A percentile compares a stretch with the other conserved stretches of the same genome.
Evolutionary conservation across 441 rosid genomes (phyloP).

Genomic region (Gossypium trilobum): DNA sequence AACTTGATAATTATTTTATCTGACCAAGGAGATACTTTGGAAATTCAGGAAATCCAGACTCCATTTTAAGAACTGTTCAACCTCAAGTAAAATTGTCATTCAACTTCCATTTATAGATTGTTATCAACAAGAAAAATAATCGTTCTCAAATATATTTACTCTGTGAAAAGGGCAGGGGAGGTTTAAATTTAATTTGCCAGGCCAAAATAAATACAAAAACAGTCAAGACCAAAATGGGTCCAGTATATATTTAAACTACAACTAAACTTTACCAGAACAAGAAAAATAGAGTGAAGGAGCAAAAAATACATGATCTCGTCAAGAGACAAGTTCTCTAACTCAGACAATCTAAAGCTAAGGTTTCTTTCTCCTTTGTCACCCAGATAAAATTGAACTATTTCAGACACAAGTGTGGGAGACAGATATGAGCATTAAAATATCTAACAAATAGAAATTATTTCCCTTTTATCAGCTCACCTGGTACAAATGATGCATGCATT

Average conservation of each 20-base stretch:
- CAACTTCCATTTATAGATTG: background rate
- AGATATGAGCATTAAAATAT: background rate
- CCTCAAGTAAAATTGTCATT: background rate
- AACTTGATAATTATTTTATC: background rate
- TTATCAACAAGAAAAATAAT: constrained; percentile 5
- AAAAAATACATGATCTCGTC: constrained; percentile 1
- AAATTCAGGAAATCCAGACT: background rate
- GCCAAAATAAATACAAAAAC: constrained; percentile 1
- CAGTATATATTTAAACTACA: background rate
- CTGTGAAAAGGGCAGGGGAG: background rate
- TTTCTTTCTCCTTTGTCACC: background rate
- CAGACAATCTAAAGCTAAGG: background rate
- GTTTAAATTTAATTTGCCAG: background rate
- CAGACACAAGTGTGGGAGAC: background rate
- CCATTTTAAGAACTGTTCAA: background rate
- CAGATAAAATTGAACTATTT: background rate
- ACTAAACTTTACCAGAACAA: background rate
- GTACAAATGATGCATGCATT: constrained; percentile 27
- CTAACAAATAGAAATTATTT: background rate
- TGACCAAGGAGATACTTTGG: background rate
- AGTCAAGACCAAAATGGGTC: background rate
- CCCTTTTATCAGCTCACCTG: constrained; percentile 28
- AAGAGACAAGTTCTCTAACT: constrained; percentile 5
- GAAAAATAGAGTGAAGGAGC: background rate
- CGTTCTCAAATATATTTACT: background rate